Evolutionary conservation across 805 yeast genomes (phyloP), one percentile per base, ranked within the genome.

Genomic region (Candida awuae): DNA sequence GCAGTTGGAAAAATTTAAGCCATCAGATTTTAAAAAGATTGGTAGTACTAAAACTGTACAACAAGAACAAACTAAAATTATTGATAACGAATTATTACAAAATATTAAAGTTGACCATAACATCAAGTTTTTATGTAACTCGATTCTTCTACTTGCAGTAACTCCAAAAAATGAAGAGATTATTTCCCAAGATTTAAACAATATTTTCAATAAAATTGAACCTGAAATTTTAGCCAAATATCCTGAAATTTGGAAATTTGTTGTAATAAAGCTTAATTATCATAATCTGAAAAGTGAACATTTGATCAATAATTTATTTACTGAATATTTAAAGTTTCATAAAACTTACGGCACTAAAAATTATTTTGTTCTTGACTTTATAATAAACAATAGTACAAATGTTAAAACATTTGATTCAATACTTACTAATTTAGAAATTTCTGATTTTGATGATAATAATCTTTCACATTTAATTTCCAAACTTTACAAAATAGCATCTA

Each of bases 231-330:
- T 54, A 20, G 32, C 23, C 2, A 32, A 37, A 12, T 58, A 56
- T 37, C 61, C 62, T 2, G 63, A 59, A 37, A 34, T 58, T 20
- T 59, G 63, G 63, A 32, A 48, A 8, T 51, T 58, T 32, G 51
- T 56, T 2, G 27, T 52, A 4, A 44, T 44, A n/a, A 59, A 58
- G 32, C 32, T 59, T 17, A 46, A 45, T 32, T 42, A 48, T 26
- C 52, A 51, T 33, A 20, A 41, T 1, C 25, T 50, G 19, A 21
- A 54, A 10, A 33, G 41, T n/a, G 48, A 44, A 15, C 42, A 35
- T 17, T 37, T 43, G 16, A 39, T 50, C n/a, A 19, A 35, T 0
- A 39, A 39, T 4, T 25, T 58, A 8, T 47, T 53, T 44, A 34
- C 43, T 8, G 36, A 49, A 12, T 56, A 55, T 35, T 13, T 49